Percentiles rank a stretch among this genome's conserved stretches.
Evolutionary conservation across 768 basidiomycete genomes (phyloP).

Genomic region (Baorangia bicolor): DNA sequence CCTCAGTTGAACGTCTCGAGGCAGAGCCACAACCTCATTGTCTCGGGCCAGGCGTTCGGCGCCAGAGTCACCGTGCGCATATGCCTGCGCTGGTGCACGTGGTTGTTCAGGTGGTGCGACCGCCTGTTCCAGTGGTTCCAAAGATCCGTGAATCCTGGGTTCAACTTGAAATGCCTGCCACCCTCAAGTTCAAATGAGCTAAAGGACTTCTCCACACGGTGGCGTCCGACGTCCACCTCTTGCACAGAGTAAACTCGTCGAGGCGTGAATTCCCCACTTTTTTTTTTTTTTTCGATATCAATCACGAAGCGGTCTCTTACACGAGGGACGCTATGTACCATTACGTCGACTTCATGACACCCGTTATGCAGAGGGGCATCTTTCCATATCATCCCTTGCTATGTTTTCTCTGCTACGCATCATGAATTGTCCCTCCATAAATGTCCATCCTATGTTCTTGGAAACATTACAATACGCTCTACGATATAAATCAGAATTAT

Average conservation of each 20-base stretch:
- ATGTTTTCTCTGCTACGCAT: conserved; percentile 8
- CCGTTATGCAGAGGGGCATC: conserved; percentile 1
- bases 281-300: not conserved
- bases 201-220: conserved; percentile 7
- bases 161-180: not conserved
- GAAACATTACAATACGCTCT: conserved; percentile 19
- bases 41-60: conserved; percentile 26
- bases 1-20: conserved; percentile 22
- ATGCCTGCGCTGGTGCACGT: conserved; percentile 25
- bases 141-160: not conserved
- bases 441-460: not conserved
- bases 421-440: not conserved
- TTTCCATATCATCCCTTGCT: not conserved
- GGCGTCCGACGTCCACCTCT: not conserved
- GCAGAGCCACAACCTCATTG: conserved; percentile 24
- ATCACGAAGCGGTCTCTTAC: not conserved
- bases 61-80: conserved; percentile 22
- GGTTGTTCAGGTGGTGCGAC: conserved; percentile 17
- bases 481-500: conserved; percentile 13
- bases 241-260: not conserved
- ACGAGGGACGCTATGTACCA: conserved; percentile 1
- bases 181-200: not conserved
- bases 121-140: conserved; percentile 5
- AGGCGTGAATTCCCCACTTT: not conserved
- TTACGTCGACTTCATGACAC: conserved; percentile 5